Conservation (phyloP, 805 yeast species). For the Tetrapisispora phaffii region DNA sequence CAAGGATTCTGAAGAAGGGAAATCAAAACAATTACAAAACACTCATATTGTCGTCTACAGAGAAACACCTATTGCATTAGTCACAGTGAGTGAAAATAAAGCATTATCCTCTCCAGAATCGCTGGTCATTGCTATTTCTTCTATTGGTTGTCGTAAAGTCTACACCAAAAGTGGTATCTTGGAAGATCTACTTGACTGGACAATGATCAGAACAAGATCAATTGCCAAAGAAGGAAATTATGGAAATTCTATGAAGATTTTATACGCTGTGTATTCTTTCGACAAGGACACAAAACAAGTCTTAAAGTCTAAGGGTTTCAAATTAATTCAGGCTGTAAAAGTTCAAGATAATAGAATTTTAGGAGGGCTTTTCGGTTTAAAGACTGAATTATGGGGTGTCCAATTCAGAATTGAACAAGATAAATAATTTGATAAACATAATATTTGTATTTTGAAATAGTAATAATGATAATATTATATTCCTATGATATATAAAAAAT, state of each 20-base stretch:
- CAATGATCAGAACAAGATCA: conserved; percentile 37
- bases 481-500: too few relatives aligned
- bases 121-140: conserved; percentile 44
- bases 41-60: conserved; percentile 53
- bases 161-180: conserved; percentile 56
- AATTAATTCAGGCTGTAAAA: conserved; percentile 25
- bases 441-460: neutral
- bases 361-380: conserved; percentile 26
- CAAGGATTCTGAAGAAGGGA: neutral
- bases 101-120: conserved; percentile 34
- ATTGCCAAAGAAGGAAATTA: conserved; percentile 29
- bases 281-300: conserved; percentile 34
- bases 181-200: conserved; percentile 54
- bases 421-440: conserved; percentile 1
- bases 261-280: conserved; percentile 43
- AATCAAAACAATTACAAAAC: conserved; percentile 26
- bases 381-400: conserved; percentile 28
- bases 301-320: conserved; percentile 37
- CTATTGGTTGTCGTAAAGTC: conserved; percentile 57
- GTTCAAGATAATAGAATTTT: conserved; percentile 22
- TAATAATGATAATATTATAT: neutral
- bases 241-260: conserved; percentile 30
- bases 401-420: conserved; percentile 30
- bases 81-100: conserved; percentile 37
- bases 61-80: conserved; percentile 60